Conservation (phyloP, 169 alveolate genomes). For the Plasmodium chabaudi region DNA sequence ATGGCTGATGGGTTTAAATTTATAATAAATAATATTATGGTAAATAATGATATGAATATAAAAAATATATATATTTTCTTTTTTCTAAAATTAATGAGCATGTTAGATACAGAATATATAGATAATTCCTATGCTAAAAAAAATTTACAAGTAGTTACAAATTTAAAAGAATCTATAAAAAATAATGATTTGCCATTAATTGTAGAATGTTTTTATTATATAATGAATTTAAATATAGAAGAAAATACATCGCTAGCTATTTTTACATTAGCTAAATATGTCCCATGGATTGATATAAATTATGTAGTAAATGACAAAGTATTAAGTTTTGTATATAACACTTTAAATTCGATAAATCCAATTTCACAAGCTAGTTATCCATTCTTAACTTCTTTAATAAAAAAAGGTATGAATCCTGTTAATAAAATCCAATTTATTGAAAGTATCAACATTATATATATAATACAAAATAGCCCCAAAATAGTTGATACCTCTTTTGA, state of each 20-base stretch:
- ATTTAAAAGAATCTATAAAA: conserved; percentile 60
- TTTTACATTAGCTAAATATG: conserved; percentile 62
- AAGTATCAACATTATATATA: conserved; percentile 33
- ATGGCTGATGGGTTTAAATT: conserved; percentile 61
- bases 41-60: conserved; percentile 30
- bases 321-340: conserved; percentile 26
- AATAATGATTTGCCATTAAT: conserved; percentile 56
- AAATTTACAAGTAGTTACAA: conserved; percentile 36
- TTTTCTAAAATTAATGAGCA: conserved; percentile 61
- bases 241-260: conserved; percentile 22
- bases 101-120: conserved; percentile 66
- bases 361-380: conserved; percentile 36
- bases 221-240: conserved; percentile 49
- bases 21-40: conserved; percentile 40
- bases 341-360: conserved; percentile 20
- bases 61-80: conserved; percentile 41
- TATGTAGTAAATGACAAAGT: conserved; percentile 68
- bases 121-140: conserved; percentile 48
- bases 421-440: conserved; percentile 73
- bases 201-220: conserved; percentile 65
- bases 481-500: conserved; percentile 33
- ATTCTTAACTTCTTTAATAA: conserved; percentile 40
- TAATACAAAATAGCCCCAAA: conserved; percentile 33
- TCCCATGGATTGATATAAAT: conserved; percentile 69
- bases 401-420: conserved; percentile 64